Conservation (phyloP, 208 protist genomes). For the Trypanosoma mega region DNA sequence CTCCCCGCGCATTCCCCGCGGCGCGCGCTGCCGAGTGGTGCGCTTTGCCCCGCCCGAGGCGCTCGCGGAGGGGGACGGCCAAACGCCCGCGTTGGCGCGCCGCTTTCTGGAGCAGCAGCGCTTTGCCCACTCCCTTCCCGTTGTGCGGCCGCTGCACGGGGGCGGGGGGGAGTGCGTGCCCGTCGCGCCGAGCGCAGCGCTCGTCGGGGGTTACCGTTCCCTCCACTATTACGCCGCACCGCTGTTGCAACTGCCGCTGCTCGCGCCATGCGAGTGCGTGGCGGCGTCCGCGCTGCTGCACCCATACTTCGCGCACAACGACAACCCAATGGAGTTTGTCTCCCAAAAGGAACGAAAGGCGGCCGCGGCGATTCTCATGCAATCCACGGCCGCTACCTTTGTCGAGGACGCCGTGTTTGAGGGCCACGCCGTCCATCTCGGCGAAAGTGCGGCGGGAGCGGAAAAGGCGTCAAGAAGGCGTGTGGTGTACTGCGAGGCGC, state of each 20-base stretch:
- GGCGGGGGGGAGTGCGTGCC: conserved; percentile 16
- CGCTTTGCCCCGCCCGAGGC: conserved; percentile 14
- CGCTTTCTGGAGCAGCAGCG: conserved; percentile 17
- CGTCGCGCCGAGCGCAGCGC: conserved; percentile 25
- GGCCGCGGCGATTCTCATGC: conserved; percentile 8
- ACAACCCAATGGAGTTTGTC: conserved; percentile 24
- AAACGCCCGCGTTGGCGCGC: not conserved
- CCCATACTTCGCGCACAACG: conserved; percentile 19
- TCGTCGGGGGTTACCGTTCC: conserved; percentile 54
- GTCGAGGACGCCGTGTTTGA: conserved; percentile 19
- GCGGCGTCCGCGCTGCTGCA: conserved; percentile 20
- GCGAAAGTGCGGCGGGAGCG: not conserved
- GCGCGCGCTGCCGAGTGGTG: conserved; percentile 18
- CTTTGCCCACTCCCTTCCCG: conserved; percentile 24
- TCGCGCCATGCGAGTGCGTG: conserved; percentile 18
- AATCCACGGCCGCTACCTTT: not conserved
- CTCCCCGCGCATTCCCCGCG: conserved; percentile 15
- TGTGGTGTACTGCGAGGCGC: conserved; percentile 10
- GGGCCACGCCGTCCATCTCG: not conserved
- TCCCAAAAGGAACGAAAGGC: conserved; percentile 2
- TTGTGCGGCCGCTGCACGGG: conserved; percentile 21
- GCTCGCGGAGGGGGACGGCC: not conserved
- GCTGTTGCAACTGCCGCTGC: conserved; percentile 45
- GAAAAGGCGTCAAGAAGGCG: not conserved
- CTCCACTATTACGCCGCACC: conserved; percentile 67